phyloP scores from a whole-genome alignment of 192 early-diverging fungal genomes.

The Thoreauomyces humboldtii region DNA sequence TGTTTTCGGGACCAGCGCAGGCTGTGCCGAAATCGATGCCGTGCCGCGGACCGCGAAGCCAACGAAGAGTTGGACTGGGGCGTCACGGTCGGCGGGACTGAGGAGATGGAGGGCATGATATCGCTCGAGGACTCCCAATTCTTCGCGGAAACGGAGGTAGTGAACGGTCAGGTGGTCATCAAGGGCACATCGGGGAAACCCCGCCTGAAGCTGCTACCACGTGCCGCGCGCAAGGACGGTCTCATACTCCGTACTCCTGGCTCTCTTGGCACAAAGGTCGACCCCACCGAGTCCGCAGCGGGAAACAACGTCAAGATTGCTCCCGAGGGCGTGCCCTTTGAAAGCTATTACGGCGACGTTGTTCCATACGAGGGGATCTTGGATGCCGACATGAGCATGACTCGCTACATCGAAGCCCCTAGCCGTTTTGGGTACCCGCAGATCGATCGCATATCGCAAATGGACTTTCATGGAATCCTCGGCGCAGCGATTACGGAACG shows the following conservation, averaged over 20 bases:
- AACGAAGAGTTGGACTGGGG: slow-evolving; percentile 1
- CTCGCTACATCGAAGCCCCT: background rate
- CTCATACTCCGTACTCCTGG: background rate
- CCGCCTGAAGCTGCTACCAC: background rate
- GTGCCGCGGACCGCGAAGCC: background rate
- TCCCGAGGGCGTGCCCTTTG: background rate
- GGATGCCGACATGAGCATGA: background rate
- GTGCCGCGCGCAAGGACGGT: background rate
- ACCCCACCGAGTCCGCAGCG: background rate
- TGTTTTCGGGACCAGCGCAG: background rate
- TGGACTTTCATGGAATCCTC: background rate
- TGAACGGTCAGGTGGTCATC: background rate
- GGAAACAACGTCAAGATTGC: background rate
- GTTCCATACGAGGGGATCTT: background rate
- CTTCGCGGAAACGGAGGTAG: background rate
- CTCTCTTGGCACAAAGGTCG: background rate
- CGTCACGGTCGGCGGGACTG: background rate
- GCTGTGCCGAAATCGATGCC: background rate
- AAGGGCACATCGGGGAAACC: background rate
- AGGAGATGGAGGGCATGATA: background rate
- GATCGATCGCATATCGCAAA: background rate
- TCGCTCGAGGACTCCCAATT: background rate
- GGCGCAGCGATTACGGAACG: background rate
- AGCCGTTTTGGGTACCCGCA: background rate
- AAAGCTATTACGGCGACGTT: background rate